Conservation (phyloP, 495 filamentous ascomycete species). For the Penicillium riverlandense region DNA sequence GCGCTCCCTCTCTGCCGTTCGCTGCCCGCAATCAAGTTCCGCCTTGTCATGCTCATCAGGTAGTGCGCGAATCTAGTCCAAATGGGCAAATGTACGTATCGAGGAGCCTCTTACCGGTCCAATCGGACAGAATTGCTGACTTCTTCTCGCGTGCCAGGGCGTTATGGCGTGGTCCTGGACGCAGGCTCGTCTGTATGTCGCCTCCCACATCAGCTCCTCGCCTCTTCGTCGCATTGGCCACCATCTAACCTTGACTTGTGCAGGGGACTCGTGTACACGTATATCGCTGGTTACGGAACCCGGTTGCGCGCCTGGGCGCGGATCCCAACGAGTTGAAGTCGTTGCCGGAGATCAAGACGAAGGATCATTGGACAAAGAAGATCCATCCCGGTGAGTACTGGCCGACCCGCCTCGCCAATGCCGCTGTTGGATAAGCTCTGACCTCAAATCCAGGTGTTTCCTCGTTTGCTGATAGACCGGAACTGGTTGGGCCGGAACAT, state of each 20-base stretch:
- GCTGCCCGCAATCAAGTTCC: conserved; percentile 1
- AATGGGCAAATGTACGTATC: conserved; percentile 44
- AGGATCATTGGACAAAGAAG: conserved; percentile 88
- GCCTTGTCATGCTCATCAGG: conserved; percentile 25
- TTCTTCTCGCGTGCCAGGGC: conserved; percentile 28
- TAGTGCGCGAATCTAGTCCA: conserved; percentile 17
- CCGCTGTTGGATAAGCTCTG: conserved; percentile 2
- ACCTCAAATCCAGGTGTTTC: conserved; percentile 57
- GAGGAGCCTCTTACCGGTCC: no score
- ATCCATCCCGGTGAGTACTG: conserved; percentile 64
- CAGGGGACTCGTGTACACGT: conserved; percentile 87
- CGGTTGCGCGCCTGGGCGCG: conserved; percentile 56
- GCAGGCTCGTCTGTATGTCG: conserved; percentile 58
- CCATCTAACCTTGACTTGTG: not conserved
- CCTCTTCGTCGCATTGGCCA: not conserved
- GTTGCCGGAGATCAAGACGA: conserved; percentile 73
- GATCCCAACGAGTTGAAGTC: conserved; percentile 53
- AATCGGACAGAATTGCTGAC: conserved; percentile 1
- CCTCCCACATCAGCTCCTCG: not conserved
- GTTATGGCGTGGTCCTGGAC: conserved; percentile 63
- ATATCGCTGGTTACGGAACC: conserved; percentile 81
- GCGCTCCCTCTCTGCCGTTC: conserved; percentile 1
- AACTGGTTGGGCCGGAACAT: conserved; percentile 73
- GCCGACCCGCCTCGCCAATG: not conserved
- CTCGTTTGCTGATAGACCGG: conserved; percentile 72